These are phyloP conservation scores for Blepharisma undulans DNA, from an alignment of 169 alveolate species.

Conservation along the genomic window DNA sequence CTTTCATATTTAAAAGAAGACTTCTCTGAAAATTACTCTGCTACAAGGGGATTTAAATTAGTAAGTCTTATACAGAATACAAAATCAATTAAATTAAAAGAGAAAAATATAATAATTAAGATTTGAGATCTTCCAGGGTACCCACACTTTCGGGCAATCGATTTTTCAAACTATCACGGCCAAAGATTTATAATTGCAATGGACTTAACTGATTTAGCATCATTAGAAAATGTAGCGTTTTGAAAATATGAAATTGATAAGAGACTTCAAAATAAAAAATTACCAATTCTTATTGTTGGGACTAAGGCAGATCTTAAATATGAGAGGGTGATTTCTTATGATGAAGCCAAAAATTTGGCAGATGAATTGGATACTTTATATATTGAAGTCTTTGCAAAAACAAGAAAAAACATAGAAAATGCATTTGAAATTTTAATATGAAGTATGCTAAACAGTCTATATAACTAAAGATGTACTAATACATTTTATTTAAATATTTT, in stretches of 20 bases:
- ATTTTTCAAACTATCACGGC: slow-evolving; percentile 97
- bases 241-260: slow-evolving; percentile 95
- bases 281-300: slow-evolving; percentile 93
- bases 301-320: slow-evolving; percentile 94
- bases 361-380: slow-evolving; percentile 72
- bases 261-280: slow-evolving; percentile 91
- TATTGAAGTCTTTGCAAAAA: slow-evolving; percentile 35
- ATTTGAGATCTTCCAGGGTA: slow-evolving; percentile 98
- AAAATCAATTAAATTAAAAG: no score
- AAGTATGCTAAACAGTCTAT: no score
- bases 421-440: no score
- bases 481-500: no score
- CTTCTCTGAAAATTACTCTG: no score
- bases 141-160: slow-evolving; percentile 94
- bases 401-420: slow-evolving; percentile 14
- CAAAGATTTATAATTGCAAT: slow-evolving; percentile 96
- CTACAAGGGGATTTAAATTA: no score
- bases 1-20: no score
- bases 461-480: no score
- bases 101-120: slow-evolving; percentile 89
- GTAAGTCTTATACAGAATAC: no score
- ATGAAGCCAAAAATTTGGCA: slow-evolving; percentile 82
- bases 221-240: slow-evolving; percentile 90
- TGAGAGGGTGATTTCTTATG: slow-evolving; percentile 87
- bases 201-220: slow-evolving; percentile 94